Evolutionary conservation across 2,329 filamentous ascomycete species (phyloP), one percentile per base, ranked within the genome.

Genomic region (Eutypella sp.): DNA sequence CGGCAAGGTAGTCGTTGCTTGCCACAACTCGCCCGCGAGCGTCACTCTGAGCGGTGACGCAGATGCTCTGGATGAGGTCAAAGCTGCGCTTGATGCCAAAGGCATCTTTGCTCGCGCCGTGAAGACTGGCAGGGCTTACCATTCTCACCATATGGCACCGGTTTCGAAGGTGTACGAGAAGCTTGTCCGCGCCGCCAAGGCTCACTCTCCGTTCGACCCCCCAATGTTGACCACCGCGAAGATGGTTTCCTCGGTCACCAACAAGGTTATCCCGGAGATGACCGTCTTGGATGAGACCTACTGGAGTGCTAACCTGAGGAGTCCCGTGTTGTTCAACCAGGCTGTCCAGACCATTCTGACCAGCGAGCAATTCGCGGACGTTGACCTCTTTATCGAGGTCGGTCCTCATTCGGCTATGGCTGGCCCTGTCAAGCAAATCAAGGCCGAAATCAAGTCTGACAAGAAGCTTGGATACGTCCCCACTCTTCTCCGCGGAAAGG

Each of bases 361-460:
- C 16, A 16, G 13, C 34, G 16, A 19, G 5, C 16, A 37, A 20
- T 37, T 37, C 22, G n/a, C 34, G 6, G 18, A 19, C 16, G 3
- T 37, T 10, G 34, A 37, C 15, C 5, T 37, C 16, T 19, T 37
- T 3, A 37, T 37, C 8, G 34, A 37, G 16, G 22, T 37, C 34
- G 66, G 65, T 37, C 60, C 58, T 1, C 63, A 69, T 43, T 63
- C 62, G 0, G 60, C 60, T 11, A 52, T 63, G 13, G 45, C 57
- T 3, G 55, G 61, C 0, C 60, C 65, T 16, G 46, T 61, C n/a
- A 67, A 67, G 46, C 59, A 72, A n/a, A 49, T 70, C 33, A 56
- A 61, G n/a, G 44, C 49, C 10, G 46, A 46, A 3, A 44, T 55
- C 25, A 47, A 53, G 24, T 16, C 48, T 27, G 37, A 29, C 4